These are phyloP conservation scores for Aspergillus sp. DNA, from an alignment of 2,329 filamentous ascomycete species.

Conservation along the genomic window DNA sequence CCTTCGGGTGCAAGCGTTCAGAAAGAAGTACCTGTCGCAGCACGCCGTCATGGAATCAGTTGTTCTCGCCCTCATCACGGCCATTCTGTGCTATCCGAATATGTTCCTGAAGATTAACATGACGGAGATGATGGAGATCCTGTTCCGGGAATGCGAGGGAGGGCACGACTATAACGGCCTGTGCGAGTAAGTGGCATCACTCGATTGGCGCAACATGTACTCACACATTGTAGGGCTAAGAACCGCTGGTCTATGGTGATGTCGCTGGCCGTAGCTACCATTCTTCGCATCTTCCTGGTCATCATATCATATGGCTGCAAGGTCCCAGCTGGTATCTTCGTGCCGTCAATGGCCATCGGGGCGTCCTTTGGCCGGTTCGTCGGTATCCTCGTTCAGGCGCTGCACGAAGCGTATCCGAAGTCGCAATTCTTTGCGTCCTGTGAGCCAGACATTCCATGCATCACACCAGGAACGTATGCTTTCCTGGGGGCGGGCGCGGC, in stretches of 20 bases:
- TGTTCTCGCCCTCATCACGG: conserved; percentile 77
- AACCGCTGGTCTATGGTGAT: conserved; percentile 76
- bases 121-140: conserved; percentile 98
- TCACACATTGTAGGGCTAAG: conserved; percentile 47
- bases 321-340: conserved; percentile 95
- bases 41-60: conserved; percentile 88
- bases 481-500: conserved; percentile 91
- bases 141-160: conserved; percentile 91
- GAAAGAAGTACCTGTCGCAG: conserved; percentile 84
- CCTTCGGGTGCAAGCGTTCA: conserved; percentile 82
- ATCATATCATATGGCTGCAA: conserved; percentile 98
- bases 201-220: background rate
- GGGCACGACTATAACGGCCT: conserved; percentile 85
- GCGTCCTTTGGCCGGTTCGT: conserved; percentile 90
- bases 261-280: conserved; percentile 75
- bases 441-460: conserved; percentile 87
- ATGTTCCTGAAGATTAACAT: conserved; percentile 95
- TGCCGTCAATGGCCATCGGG: conserved; percentile 96
- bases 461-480: conserved; percentile 95
- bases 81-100: conserved; percentile 94
- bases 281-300: conserved; percentile 79
- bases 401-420: conserved; percentile 80
- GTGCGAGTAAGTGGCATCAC: conserved; percentile 64
- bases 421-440: conserved; percentile 87
- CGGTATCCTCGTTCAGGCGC: conserved; percentile 88